phyloP scores from a whole-genome alignment of 176 grass and related monocot species.

The Secale cereale region DNA sequence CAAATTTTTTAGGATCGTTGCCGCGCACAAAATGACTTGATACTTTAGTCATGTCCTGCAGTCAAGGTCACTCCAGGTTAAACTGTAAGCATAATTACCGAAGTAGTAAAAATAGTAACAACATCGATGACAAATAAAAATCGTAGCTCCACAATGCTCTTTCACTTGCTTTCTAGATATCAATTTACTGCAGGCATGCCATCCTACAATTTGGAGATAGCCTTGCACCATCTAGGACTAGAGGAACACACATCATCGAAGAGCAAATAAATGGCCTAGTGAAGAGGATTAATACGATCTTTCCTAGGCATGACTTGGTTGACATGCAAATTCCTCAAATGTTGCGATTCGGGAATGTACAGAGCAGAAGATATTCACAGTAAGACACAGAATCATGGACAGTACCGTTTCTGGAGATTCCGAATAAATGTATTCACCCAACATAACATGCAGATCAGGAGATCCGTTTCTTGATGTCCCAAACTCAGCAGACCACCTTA shows the following conservation, averaged over 20 bases:
- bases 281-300: not conserved
- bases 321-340: slow-evolving; percentile 1
- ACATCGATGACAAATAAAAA: not conserved
- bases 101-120: slow-evolving; percentile 17
- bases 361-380: slow-evolving; percentile 3
- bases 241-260: not conserved
- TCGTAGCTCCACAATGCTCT: not conserved
- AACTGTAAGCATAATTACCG: slow-evolving; percentile 4
- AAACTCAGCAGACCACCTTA: slow-evolving; percentile 92
- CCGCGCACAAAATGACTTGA: slow-evolving; percentile 96
- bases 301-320: not conserved
- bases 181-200: not conserved
- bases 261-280: not conserved
- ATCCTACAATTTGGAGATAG: not conserved
- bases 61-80: slow-evolving; percentile 30
- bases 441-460: slow-evolving; percentile 88
- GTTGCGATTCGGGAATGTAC: not conserved
- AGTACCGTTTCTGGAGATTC: slow-evolving; percentile 96
- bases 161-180: not conserved
- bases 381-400: slow-evolving; percentile 18
- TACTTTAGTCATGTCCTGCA: slow-evolving; percentile 92
- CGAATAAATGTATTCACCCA: slow-evolving; percentile 88
- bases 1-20: slow-evolving; percentile 85
- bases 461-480: slow-evolving; percentile 71
- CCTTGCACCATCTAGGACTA: not conserved